A percentile compares a stretch with the other conserved stretches of the same genome.
Evolutionary conservation across 495 filamentous ascomycete species (phyloP).

Genomic region (Penicillium samsonianum): DNA sequence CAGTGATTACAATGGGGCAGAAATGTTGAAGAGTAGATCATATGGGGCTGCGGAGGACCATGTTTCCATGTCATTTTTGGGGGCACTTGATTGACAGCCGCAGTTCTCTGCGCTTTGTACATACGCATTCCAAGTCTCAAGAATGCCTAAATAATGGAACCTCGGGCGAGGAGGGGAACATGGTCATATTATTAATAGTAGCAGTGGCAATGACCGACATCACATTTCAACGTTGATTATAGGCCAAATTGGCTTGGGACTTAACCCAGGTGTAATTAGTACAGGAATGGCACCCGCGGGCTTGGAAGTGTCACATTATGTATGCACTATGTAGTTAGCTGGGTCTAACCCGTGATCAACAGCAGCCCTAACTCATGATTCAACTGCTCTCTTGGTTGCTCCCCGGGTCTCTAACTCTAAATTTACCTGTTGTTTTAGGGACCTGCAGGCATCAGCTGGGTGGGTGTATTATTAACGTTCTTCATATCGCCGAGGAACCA

Average conservation of each 20-base stretch:
- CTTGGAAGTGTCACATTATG: neutral
- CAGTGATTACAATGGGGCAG: slow-evolving; percentile 9
- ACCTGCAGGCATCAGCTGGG: neutral
- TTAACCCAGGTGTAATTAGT: neutral
- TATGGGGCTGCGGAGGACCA: neutral
- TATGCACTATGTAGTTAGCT: neutral
- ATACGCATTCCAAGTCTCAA: neutral
- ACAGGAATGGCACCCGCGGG: neutral
- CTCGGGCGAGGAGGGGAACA: neutral
- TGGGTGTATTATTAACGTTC: neutral
- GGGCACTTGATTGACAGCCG: no score
- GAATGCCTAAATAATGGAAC: neutral
- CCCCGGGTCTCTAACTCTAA: neutral
- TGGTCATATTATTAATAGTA: neutral
- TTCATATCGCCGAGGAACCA: neutral
- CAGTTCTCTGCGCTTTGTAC: slow-evolving; percentile 4
- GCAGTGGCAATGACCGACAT: no score
- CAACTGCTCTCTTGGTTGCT: neutral
- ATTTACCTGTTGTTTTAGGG: neutral
- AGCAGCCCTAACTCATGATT: neutral
- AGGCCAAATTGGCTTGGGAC: neutral
- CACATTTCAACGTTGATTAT: no score
- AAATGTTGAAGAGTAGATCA: neutral
- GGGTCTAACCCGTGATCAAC: neutral
- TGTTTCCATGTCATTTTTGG: neutral